Conservation (phyloP, 1,284 basidiomycete genomes). For the Melampsora larici-populina region DNA sequence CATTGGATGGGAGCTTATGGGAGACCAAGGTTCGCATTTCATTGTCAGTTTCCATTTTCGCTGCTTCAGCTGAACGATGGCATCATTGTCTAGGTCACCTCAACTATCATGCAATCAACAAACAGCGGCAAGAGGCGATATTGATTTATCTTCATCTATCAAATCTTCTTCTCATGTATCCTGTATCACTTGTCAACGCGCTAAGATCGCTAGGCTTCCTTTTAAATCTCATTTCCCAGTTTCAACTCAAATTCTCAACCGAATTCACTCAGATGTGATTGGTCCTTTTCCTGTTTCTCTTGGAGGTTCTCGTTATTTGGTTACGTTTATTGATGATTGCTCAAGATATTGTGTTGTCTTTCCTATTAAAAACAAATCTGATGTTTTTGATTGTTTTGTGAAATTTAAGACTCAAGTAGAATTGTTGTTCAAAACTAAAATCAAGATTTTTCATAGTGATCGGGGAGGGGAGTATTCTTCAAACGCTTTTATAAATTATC, state of each 20-base stretch:
- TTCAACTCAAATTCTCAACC: not conserved
- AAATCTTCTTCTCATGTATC: not conserved
- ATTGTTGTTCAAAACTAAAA: not conserved
- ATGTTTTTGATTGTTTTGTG: too few relatives aligned
- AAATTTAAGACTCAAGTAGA: not conserved
- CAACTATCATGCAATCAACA: not conserved
- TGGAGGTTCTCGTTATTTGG: not conserved
- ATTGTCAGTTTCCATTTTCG: not conserved
- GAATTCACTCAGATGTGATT: not conserved
- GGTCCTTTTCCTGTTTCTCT: not conserved
- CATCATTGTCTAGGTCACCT: too few relatives aligned
- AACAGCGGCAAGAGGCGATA: not conserved
- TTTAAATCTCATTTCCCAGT: not conserved
- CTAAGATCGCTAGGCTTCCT: not conserved
- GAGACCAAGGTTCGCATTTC: not conserved
- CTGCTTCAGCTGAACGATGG: not conserved
- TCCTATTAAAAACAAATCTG: not conserved
- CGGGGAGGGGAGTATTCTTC: too few relatives aligned
- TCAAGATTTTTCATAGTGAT: too few relatives aligned
- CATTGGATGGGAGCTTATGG: not conserved
- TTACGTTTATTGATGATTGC: not conserved
- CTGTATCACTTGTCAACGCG: not conserved
- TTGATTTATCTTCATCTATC: not conserved
- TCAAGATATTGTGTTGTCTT: not conserved
- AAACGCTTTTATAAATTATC: too few relatives aligned